phyloP scores from a whole-genome alignment of 2,329 filamentous ascomycete species.

The Alternaria tenuissima region DNA sequence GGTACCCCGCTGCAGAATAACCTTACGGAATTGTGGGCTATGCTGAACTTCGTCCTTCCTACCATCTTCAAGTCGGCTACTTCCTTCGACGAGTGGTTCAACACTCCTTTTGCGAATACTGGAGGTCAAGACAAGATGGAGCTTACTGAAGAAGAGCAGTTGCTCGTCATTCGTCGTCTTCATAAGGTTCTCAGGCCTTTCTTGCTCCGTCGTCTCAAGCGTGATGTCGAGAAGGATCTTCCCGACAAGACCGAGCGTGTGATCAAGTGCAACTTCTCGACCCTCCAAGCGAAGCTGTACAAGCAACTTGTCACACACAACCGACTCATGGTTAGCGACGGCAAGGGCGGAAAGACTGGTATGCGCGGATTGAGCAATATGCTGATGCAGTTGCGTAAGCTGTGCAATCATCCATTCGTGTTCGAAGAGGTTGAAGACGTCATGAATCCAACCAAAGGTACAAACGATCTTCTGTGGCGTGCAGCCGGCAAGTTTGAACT shows the following conservation, averaged over 20 bases:
- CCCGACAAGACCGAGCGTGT: constrained; percentile 99
- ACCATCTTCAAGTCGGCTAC: constrained; percentile 99
- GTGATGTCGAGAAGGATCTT: constrained; percentile 98
- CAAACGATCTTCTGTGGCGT: constrained; percentile 94
- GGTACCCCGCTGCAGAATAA: constrained; percentile 98
- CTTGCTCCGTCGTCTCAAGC: constrained; percentile 97
- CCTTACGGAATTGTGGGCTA: constrained; percentile 91
- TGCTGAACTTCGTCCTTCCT: constrained; percentile 97
- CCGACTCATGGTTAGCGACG: constrained; percentile 91
- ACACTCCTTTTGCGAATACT: constrained; percentile 98
- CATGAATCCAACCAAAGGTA: constrained; percentile 88
- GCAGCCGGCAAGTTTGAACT: constrained; percentile 97
- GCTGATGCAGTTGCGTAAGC: constrained; percentile 98
- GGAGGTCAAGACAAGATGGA: constrained; percentile 99
- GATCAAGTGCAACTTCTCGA: constrained; percentile 98
- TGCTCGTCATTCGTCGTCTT: constrained; percentile 96
- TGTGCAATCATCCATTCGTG: constrained; percentile 99
- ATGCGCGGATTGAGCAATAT: constrained; percentile 98
- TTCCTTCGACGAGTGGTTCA: constrained; percentile 99
- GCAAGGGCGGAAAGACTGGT: constrained; percentile 92
- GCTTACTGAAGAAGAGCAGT: constrained; percentile 97
- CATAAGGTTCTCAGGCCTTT: constrained; percentile 98
- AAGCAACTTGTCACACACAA: constrained; percentile 98
- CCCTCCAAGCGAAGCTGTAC: constrained; percentile 91
- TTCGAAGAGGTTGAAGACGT: constrained; percentile 98